These are phyloP conservation scores for Trametes punicea DNA, from an alignment of 768 basidiomycete genomes.

Conservation along the genomic window DNA sequence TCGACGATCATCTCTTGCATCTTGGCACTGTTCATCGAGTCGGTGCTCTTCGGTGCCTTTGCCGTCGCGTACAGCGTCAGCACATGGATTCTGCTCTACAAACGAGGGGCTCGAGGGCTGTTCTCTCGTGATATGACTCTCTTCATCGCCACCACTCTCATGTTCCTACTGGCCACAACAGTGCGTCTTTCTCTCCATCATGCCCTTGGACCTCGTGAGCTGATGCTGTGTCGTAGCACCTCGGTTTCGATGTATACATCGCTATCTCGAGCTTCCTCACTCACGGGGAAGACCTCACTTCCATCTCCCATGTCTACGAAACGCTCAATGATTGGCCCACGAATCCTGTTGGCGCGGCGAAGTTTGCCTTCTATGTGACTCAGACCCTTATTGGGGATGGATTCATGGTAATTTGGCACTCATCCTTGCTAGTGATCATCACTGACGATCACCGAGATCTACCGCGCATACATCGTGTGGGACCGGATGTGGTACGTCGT, in stretches of 20 bases:
- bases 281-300: neutral
- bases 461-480: constrained; percentile 15
- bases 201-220: neutral
- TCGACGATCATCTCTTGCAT: constrained; percentile 2
- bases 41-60: constrained; percentile 9
- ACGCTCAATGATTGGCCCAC: constrained; percentile 9
- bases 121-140: constrained; percentile 1
- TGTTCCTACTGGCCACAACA: constrained; percentile 3
- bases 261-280: constrained; percentile 6
- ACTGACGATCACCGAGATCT: neutral
- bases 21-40: constrained; percentile 6
- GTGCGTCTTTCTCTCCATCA: neutral
- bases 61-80: constrained; percentile 3
- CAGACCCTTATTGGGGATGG: constrained; percentile 11
- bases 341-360: constrained; percentile 4
- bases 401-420: constrained; percentile 1
- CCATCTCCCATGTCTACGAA: neutral
- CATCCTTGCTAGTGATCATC: neutral
- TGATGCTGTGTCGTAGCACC: neutral
- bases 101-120: constrained; percentile 1
- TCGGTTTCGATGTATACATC: constrained; percentile 6
- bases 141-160: constrained; percentile 2
- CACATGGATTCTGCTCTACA: constrained; percentile 12
- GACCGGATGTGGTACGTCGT: constrained; percentile 1
- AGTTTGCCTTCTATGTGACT: constrained; percentile 10